Percentiles rank a stretch among this genome's conserved stretches.
Conservation (phyloP, 495 filamentous ascomycete genomes). For the Aspergillus asperescens region DNA sequence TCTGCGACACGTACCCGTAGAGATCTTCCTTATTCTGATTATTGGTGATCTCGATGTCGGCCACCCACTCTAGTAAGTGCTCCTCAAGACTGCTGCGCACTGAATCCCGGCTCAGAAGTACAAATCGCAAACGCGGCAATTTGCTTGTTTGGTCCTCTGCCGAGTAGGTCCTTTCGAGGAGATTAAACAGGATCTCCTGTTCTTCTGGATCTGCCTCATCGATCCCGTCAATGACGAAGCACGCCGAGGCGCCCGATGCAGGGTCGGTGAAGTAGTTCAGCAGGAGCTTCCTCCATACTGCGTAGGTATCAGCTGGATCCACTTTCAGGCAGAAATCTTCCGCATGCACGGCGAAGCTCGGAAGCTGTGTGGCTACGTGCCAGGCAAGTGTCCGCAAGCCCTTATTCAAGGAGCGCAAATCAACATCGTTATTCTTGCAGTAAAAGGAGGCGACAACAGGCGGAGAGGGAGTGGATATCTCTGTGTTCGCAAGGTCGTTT, state of each 20-base stretch:
- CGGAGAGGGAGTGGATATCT: not conserved
- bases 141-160: not conserved
- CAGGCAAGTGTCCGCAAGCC: slow-evolving; percentile 25
- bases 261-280: not conserved
- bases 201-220: not conserved
- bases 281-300: slow-evolving; percentile 1
- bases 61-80: slow-evolving; percentile 7
- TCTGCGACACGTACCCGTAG: slow-evolving; percentile 5
- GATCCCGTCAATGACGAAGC: not conserved
- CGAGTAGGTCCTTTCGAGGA: not conserved
- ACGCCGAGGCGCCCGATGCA: not conserved
- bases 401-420: slow-evolving; percentile 25
- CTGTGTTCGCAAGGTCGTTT: not conserved
- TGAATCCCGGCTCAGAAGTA: slow-evolving; percentile 16
- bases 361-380: slow-evolving; percentile 19
- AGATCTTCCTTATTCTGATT: slow-evolving; percentile 14
- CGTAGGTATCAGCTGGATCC: not conserved
- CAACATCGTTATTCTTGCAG: slow-evolving; percentile 27
- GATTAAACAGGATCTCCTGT: not conserved
- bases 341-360: not conserved
- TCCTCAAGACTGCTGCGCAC: slow-evolving; percentile 7
- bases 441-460: slow-evolving; percentile 26
- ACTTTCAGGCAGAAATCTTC: slow-evolving; percentile 1
- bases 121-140: slow-evolving; percentile 3
- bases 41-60: slow-evolving; percentile 9